phyloP scores from a whole-genome alignment of 2,329 filamentous ascomycete species.

The Monilinia laxa region DNA sequence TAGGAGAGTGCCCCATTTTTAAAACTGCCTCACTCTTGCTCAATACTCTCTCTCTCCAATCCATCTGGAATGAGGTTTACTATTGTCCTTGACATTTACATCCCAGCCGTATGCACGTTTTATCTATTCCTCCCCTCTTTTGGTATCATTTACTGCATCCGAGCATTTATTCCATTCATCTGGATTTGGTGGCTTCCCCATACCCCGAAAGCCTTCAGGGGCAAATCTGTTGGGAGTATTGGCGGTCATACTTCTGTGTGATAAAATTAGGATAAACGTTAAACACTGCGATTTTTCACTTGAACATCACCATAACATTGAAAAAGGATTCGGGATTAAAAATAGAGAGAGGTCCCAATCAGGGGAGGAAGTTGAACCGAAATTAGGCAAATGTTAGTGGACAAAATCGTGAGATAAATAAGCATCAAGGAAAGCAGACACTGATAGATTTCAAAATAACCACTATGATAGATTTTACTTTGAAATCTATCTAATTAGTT shows the following conservation, averaged over 20 bases:
- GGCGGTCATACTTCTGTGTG: background rate
- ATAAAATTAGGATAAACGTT: background rate
- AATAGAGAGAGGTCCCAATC: background rate
- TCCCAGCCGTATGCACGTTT: background rate
- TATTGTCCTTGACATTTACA: background rate
- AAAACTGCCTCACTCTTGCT: background rate
- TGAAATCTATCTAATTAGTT: too few species aligned
- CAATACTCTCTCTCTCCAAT: background rate
- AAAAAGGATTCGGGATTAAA: background rate
- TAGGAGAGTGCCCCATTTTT: background rate
- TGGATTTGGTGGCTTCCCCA: background rate
- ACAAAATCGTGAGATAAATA: background rate
- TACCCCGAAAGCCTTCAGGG: background rate
- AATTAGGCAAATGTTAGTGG: background rate
- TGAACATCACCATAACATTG: background rate
- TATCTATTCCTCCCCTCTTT: slow-evolving; percentile 1
- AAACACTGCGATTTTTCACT: background rate
- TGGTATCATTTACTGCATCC: background rate
- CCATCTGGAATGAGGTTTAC: background rate
- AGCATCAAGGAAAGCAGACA: too few species aligned
- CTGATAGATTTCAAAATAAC: too few species aligned
- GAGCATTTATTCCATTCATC: background rate
- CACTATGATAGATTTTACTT: too few species aligned
- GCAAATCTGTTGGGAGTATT: background rate
- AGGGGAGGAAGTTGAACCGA: background rate